Conservation (phyloP, 345 rosid species). For the Turnera subulata region DNA sequence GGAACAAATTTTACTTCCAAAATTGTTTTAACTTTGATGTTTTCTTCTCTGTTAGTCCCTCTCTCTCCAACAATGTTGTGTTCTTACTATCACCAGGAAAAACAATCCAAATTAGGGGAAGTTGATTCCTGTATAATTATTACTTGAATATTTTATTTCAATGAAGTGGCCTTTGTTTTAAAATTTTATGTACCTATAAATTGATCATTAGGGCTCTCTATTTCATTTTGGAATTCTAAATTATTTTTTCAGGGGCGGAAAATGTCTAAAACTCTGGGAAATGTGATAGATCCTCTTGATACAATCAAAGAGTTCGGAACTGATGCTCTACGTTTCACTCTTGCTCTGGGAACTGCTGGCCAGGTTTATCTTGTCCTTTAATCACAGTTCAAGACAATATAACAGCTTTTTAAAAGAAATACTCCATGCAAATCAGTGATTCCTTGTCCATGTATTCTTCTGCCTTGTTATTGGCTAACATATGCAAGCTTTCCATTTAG, state of each 20-base stretch:
- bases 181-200: too few relatives aligned
- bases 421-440: slow-evolving; percentile 4
- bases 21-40: neutral
- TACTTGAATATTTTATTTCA: too few relatives aligned
- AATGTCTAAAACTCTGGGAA: slow-evolving; percentile 93
- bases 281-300: slow-evolving; percentile 90
- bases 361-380: slow-evolving; percentile 52
- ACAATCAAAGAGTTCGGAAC: slow-evolving; percentile 92
- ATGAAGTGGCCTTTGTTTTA: too few relatives aligned
- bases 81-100: too few relatives aligned
- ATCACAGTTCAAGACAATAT: slow-evolving; percentile 5
- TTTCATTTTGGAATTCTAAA: neutral
- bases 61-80: too few relatives aligned
- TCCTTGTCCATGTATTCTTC: slow-evolving; percentile 15
- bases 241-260: slow-evolving; percentile 69
- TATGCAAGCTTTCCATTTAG: slow-evolving; percentile 37
- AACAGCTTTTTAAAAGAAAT: neutral
- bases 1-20: neutral
- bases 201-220: neutral
- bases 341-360: slow-evolving; percentile 96
- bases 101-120: too few relatives aligned
- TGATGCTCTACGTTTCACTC: slow-evolving; percentile 86
- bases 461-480: slow-evolving; percentile 15
- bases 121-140: too few relatives aligned
- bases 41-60: too few relatives aligned